Conservation (phyloP, 805 yeast species). For the Pichia exigua region DNA sequence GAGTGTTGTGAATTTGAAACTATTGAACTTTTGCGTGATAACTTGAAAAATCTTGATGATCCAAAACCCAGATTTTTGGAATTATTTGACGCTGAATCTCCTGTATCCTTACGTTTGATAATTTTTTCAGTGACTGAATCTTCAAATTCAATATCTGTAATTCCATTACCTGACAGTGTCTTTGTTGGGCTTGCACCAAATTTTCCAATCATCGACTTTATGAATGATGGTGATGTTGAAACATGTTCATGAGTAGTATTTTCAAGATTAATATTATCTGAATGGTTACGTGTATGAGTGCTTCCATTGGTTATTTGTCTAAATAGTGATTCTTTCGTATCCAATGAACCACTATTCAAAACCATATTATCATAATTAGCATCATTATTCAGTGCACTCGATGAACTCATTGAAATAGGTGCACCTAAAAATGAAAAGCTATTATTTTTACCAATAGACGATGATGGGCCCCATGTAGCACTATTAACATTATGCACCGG, state of each 20-base stretch:
- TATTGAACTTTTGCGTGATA: slow-evolving; percentile 7
- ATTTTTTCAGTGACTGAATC: neutral
- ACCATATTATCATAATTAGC: neutral
- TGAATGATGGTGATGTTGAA: slow-evolving; percentile 31
- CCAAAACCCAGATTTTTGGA: slow-evolving; percentile 2
- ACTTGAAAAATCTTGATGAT: slow-evolving; percentile 28
- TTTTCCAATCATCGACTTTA: slow-evolving; percentile 29
- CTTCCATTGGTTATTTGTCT: neutral
- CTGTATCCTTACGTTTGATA: neutral
- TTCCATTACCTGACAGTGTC: slow-evolving; percentile 3
- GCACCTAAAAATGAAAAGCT: slow-evolving; percentile 9
- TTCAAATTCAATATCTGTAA: neutral
- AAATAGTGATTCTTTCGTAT: neutral
- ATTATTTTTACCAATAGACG: neutral
- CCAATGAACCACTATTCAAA: neutral
- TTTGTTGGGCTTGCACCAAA: slow-evolving; percentile 32
- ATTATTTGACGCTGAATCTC: slow-evolving; percentile 2
- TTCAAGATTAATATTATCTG: neutral
- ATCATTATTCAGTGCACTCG: neutral
- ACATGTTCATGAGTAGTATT: slow-evolving; percentile 2
- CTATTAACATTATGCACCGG: neutral
- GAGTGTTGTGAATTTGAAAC: slow-evolving; percentile 4
- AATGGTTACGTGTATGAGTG: neutral
- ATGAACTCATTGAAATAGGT: slow-evolving; percentile 7
- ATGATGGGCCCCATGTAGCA: slow-evolving; percentile 2